phyloP scores from a whole-genome alignment of 352 stramenopile genomes.

The Lagenidium sp. region DNA sequence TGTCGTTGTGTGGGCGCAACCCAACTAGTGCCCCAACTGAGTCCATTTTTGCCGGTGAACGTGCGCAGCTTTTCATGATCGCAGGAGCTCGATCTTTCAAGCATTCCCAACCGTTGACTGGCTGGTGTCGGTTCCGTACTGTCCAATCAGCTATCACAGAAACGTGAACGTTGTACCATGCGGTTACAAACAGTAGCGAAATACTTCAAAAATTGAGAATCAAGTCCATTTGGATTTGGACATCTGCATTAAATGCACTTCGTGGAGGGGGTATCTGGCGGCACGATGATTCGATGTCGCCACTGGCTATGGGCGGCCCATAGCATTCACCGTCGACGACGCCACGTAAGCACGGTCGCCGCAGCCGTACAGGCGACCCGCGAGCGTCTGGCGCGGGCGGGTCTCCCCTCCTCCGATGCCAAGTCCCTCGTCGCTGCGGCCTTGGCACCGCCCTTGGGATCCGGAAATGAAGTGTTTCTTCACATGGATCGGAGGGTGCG shows the following conservation, averaged over 20 bases:
- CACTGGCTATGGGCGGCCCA: no score
- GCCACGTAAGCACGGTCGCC: no score
- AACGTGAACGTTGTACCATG: constrained; percentile 10
- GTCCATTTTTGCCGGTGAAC: no score
- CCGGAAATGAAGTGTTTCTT: constrained; percentile 51
- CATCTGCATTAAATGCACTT: no score
- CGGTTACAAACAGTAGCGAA: constrained; percentile 5
- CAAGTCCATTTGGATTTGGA: no score
- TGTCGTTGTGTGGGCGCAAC: constrained; percentile 3
- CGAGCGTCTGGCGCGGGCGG: constrained; percentile 9
- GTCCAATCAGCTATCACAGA: constrained; percentile 6
- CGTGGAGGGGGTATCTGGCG: no score
- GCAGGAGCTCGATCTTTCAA: constrained; percentile 9
- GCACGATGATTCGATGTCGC: no score
- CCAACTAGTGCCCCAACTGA: constrained; percentile 1
- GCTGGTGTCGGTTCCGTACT: no score
- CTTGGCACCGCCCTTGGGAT: constrained; percentile 23
- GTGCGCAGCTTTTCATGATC: no score
- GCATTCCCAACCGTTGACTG: constrained; percentile 6
- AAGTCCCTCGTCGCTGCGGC: constrained; percentile 48
- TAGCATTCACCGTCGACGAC: no score
- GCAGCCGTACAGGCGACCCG: no score
- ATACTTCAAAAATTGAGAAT: no score
- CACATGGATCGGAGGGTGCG: constrained; percentile 30
- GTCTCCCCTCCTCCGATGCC: constrained; percentile 20